These are phyloP conservation scores for Hanseniaspora uvarum DNA, from an alignment of 1,139 yeast species.

Conservation along the genomic window DNA sequence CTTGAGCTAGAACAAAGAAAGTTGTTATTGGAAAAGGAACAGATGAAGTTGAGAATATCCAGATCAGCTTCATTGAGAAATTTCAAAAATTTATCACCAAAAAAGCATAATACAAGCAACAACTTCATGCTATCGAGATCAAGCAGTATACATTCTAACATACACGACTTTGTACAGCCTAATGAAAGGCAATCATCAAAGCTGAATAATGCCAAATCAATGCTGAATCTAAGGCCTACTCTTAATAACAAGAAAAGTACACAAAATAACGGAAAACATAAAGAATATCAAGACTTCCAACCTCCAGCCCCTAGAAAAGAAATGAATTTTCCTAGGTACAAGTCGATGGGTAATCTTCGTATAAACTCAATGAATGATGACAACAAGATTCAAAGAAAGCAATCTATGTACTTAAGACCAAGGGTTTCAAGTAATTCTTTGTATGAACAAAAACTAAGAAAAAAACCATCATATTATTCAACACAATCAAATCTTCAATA, in stretches of 20 bases:
- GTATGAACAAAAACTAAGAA: conserved; percentile 5
- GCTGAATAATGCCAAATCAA: conserved; percentile 10
- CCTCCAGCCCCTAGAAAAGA: background rate
- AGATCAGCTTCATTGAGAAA: conserved; percentile 15
- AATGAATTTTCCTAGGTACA: conserved; percentile 7
- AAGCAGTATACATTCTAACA: conserved; percentile 8
- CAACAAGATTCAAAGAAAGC: conserved; percentile 1
- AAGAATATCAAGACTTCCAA: background rate
- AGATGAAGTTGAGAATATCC: conserved; percentile 7
- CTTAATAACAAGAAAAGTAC: background rate
- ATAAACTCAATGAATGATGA: background rate
- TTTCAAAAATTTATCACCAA: conserved; percentile 1
- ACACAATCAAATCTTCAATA: background rate
- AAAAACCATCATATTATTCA: background rate
- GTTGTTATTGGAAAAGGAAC: conserved; percentile 5
- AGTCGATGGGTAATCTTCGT: conserved; percentile 13
- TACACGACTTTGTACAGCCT: background rate
- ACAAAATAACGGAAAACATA: conserved; percentile 1
- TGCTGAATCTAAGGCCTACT: conserved; percentile 10
- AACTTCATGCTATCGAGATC: conserved; percentile 12
- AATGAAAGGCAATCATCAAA: background rate
- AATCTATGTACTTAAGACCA: conserved; percentile 6
- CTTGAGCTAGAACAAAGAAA: conserved; percentile 6
- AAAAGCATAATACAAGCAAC: background rate
- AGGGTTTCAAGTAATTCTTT: conserved; percentile 7